Base-by-base conservation (phyloP, 495 filamentous ascomycete genomes). In the Hyaloscypha finlandica region DNA sequence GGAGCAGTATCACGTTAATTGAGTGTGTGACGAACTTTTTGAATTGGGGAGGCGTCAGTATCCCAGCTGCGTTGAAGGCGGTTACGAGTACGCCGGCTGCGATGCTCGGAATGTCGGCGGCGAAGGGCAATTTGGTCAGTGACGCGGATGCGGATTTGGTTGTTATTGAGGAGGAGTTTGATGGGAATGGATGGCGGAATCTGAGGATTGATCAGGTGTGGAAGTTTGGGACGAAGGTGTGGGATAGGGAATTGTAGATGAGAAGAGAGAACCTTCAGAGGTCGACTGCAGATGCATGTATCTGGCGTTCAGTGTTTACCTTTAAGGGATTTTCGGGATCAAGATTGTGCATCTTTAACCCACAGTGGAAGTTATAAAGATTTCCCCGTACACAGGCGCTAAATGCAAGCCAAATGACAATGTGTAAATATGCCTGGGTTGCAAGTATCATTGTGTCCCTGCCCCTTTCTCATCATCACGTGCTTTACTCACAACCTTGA, bases 1-100 rank as follows among this genome's bases (percentile, higher is more conserved):
- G 88, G 67, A 85, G 86, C 68, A 88, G 88, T 0, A 85, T 88
- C 52, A 88, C 88, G 6, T 81, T 96, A 9, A 85, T 93, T 35
- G 89, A 92, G 71, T 96, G 92, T 72, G 86, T 94, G 37, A 89
- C 86, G 56, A 94, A 94, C 71, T 93, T 94, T 76, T 80, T 90
- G 51, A 84, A 82, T 61, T 94, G 89, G 89, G 84, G 87, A 0
- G 86, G 85, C 6, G 82, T 86, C 79, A 5, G 83, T 92, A 12
- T 84, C 89, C 0, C 80, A 86, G 71, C 25, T 25, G 90, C 87
- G 0, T 76, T 96, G 29, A 84, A 82, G 65, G 84, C 90, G 0
- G 92, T 92, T 11, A 93, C 92, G 2, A 80, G 81, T 16, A 89
- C 87, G 9, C 92, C 92, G 12, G 92, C 92, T 2, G 79, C 80